Conservation (phyloP, 2,329 filamentous ascomycete species). For the Curvularia verruculosa region DNA sequence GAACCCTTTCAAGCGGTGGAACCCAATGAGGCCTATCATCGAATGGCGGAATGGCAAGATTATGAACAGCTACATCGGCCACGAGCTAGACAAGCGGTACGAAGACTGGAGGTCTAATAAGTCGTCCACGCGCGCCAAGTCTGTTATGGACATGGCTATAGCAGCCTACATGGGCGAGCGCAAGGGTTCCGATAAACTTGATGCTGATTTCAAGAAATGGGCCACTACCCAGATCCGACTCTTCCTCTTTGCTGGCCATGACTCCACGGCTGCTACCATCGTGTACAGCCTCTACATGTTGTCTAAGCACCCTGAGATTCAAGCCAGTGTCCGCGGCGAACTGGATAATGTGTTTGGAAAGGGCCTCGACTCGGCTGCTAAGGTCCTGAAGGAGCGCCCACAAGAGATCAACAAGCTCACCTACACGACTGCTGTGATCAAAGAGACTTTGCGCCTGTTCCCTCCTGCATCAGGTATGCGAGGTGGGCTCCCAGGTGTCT, state of each 20-base stretch:
- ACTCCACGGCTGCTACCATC: constrained; percentile 44
- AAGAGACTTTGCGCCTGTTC: constrained; percentile 44
- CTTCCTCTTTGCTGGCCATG: constrained; percentile 44
- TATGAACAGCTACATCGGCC: constrained; percentile 22
- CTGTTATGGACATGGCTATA: constrained; percentile 20
- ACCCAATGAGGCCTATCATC: constrained; percentile 10
- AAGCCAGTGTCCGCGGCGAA: constrained; percentile 35
- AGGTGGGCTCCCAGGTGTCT: constrained; percentile 18
- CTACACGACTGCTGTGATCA: constrained; percentile 45
- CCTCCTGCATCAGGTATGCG: constrained; percentile 42
- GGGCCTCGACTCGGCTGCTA: constrained; percentile 14
- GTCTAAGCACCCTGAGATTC: constrained; percentile 27
- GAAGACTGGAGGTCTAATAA: constrained; percentile 11
- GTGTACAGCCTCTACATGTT: constrained; percentile 40
- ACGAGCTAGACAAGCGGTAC: constrained; percentile 22
- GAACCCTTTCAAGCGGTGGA: constrained; percentile 20
- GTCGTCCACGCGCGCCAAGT: constrained; percentile 6
- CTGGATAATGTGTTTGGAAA: constrained; percentile 40
- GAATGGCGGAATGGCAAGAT: constrained; percentile 19
- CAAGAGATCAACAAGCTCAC: constrained; percentile 38
- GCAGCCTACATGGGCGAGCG: constrained; percentile 18
- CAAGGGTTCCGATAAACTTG: constrained; percentile 15
- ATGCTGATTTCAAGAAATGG: constrained; percentile 29
- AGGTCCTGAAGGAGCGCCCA: constrained; percentile 28
- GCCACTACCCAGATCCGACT: constrained; percentile 6